Evolutionary conservation across 2,329 filamentous ascomycete genomes (phyloP).

Genomic region (Beauveria scarabaeidicola): DNA sequence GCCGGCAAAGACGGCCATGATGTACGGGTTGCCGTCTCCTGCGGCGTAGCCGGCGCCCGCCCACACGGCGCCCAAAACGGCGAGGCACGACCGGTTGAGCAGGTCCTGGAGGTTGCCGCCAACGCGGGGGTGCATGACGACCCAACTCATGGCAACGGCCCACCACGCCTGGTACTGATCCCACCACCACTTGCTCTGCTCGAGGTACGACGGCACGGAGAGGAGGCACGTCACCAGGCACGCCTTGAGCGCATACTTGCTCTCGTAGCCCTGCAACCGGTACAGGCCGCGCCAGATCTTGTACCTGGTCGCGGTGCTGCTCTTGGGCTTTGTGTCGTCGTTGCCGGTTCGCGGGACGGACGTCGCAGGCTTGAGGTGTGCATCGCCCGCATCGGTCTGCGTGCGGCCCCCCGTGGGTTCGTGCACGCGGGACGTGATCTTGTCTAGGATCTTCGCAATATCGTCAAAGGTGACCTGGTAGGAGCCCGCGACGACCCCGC

Average conservation of each 20-base stretch:
- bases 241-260: conserved; percentile 49
- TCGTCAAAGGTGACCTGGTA: conserved; percentile 38
- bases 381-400: neutral
- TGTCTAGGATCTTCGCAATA: conserved; percentile 35
- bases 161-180: conserved; percentile 49
- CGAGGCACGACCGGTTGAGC: conserved; percentile 40
- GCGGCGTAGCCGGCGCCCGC: conserved; percentile 43
- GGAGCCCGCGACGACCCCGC: conserved; percentile 46
- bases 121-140: conserved; percentile 41
- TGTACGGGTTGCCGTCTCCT: conserved; percentile 43
- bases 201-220: conserved; percentile 45
- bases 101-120: conserved; percentile 52
- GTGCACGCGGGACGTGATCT: conserved; percentile 31
- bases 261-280: conserved; percentile 48
- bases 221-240: conserved; percentile 41
- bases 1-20: conserved; percentile 45
- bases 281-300: conserved; percentile 42
- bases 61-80: conserved; percentile 46
- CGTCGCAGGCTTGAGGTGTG: conserved; percentile 9
- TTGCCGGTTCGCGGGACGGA: conserved; percentile 1
- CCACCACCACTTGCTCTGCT: conserved; percentile 41
- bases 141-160: conserved; percentile 49
- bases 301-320: conserved; percentile 34
- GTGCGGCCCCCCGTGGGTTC: conserved; percentile 16
- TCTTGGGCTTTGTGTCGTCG: conserved; percentile 17